A percentile compares a stretch with the other conserved stretches of the same genome.
Evolutionary conservation across 768 basidiomycete species (phyloP).

Genomic region (Tulasnella sp.): DNA sequence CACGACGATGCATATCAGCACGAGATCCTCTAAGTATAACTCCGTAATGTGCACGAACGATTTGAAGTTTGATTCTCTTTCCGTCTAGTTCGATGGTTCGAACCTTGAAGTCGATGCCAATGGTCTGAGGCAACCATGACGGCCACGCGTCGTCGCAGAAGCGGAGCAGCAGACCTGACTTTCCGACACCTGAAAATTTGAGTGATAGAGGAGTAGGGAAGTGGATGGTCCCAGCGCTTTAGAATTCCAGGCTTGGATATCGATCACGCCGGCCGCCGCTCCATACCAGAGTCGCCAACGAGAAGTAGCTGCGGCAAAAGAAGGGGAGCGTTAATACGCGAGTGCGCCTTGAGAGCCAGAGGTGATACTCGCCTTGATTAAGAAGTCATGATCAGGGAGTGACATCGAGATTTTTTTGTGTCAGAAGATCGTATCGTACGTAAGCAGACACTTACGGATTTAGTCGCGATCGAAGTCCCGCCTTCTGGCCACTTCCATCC

Average conservation of each 20-base stretch:
- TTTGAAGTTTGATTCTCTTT: constrained; percentile 97
- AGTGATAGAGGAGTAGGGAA: too few species aligned
- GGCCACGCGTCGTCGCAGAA: constrained; percentile 99
- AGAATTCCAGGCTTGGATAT: too few species aligned
- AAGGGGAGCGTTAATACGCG: background rate
- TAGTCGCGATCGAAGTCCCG: too few species aligned
- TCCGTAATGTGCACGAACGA: constrained; percentile 48
- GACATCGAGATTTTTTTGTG: too few species aligned
- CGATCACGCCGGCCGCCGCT: too few species aligned
- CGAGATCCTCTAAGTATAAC: background rate
- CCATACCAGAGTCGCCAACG: background rate
- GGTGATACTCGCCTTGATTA: too few species aligned
- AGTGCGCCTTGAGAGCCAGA: background rate
- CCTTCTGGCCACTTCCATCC: too few species aligned
- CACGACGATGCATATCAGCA: background rate
- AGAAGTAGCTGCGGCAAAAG: background rate
- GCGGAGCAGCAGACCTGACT: constrained; percentile 89
- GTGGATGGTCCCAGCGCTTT: too few species aligned
- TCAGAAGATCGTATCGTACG: too few species aligned
- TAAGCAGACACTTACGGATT: too few species aligned
- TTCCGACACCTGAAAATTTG: too few species aligned
- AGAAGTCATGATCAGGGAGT: too few species aligned
- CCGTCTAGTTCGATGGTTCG: constrained; percentile 97
- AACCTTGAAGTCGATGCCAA: constrained; percentile 99
- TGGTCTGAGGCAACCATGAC: constrained; percentile 97